These are phyloP conservation scores for Fraxinus nigra DNA, from an alignment of 305 asterid genomes.

Conservation along the genomic window DNA sequence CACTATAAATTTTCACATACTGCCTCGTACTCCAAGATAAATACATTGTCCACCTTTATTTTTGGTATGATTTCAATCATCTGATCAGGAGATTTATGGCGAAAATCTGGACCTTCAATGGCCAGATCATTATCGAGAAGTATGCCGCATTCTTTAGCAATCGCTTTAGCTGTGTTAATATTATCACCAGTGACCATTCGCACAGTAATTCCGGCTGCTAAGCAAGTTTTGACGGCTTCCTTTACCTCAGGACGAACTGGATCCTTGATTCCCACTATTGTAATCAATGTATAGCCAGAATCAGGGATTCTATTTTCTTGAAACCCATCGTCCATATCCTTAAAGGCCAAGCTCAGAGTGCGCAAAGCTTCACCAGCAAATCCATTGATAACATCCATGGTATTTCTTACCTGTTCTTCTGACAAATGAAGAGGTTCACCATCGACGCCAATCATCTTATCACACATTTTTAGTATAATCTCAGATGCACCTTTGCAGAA, in stretches of 20 bases:
- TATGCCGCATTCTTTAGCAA: conserved; percentile 94
- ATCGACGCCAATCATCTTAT: conserved; percentile 43
- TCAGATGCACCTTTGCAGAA: conserved; percentile 97
- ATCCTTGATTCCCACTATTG: conserved; percentile 88
- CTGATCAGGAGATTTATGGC: conserved; percentile 48
- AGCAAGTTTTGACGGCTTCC: conserved; percentile 83
- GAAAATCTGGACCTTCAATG: conserved; percentile 84
- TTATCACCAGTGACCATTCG: conserved; percentile 98
- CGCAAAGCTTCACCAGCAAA: conserved; percentile 82
- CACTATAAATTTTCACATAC: conserved; percentile 13
- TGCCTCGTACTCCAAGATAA: not conserved
- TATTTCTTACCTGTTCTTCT: conserved; percentile 47
- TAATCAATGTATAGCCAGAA: conserved; percentile 72
- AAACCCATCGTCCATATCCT: conserved; percentile 48
- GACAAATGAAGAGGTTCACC: conserved; percentile 63
- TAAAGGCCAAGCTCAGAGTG: conserved; percentile 82
- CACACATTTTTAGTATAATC: conserved; percentile 71
- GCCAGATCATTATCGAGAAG: conserved; percentile 68
- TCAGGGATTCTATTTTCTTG: conserved; percentile 51
- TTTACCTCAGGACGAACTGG: conserved; percentile 92
- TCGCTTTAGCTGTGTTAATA: conserved; percentile 86
- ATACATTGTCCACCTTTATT: conserved; percentile 53
- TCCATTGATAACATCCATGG: conserved; percentile 53
- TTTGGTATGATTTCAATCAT: conserved; percentile 67
- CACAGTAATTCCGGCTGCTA: conserved; percentile 82